Evolutionary conservation across 2,329 filamentous ascomycete species (phyloP).

Genomic region (Trichophaea hybrida): DNA sequence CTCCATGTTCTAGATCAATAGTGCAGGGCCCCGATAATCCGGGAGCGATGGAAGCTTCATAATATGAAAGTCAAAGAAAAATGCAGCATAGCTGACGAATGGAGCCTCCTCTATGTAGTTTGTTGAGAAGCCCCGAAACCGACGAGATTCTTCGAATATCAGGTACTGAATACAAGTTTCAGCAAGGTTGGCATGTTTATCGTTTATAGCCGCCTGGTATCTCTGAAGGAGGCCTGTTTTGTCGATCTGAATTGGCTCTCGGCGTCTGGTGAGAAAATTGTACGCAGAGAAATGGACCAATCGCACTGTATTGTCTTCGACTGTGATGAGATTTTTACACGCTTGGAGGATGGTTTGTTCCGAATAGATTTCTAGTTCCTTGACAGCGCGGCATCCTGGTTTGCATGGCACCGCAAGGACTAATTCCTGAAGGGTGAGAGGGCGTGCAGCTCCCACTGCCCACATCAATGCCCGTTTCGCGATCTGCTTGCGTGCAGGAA

Average conservation of each 20-base stretch:
- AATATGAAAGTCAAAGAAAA: too few relatives aligned
- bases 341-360: conserved; percentile 2
- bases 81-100: too few relatives aligned
- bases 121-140: too few relatives aligned
- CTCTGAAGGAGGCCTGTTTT: too few relatives aligned
- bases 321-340: conserved; percentile 4
- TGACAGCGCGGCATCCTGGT: background rate
- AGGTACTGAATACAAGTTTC: too few relatives aligned
- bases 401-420: conserved; percentile 1
- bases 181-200: too few relatives aligned
- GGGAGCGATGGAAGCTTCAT: too few relatives aligned
- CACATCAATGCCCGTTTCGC: conserved; percentile 6
- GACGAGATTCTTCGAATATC: too few relatives aligned
- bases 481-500: background rate
- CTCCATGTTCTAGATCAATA: background rate
- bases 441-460: background rate
- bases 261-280: background rate
- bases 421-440: background rate
- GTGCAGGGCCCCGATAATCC: background rate
- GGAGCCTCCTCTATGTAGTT: too few relatives aligned
- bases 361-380: background rate
- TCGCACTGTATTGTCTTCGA: conserved; percentile 5
- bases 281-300: conserved; percentile 1
- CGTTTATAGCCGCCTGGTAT: too few relatives aligned
- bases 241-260: background rate